Percentiles rank a stretch among this genome's conserved stretches.
phyloP scores from a whole-genome alignment of 352 stramenopile genomes.

The Globisporangium irregulare region DNA sequence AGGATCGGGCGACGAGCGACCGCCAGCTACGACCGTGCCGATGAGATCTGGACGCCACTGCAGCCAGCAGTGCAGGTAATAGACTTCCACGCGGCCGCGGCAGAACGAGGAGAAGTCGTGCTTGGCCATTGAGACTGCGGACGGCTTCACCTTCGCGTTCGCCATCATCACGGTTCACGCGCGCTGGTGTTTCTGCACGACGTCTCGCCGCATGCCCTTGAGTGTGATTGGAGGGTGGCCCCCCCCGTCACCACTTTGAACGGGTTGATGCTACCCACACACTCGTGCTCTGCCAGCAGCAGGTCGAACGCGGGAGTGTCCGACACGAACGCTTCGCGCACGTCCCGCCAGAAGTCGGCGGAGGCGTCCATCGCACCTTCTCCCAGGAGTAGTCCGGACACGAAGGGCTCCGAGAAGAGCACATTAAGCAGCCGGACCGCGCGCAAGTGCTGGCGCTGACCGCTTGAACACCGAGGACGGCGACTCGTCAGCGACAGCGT shows the following conservation, averaged over 20 bases:
- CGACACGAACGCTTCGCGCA: conserved; percentile 1
- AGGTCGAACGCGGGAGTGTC: not conserved
- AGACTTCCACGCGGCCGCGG: not conserved
- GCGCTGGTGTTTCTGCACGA: not conserved
- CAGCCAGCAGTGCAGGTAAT: conserved; percentile 10
- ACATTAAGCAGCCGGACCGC: not conserved
- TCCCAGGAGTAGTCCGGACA: not conserved
- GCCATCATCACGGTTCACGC: not conserved
- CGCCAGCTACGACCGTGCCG: not conserved
- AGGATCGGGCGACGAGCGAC: not conserved
- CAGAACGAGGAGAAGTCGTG: conserved; percentile 1
- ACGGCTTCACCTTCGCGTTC: not conserved
- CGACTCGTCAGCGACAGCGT: too few species aligned
- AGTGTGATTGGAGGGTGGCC: not conserved
- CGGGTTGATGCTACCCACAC: not conserved
- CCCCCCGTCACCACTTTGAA: not conserved
- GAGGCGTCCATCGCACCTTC: not conserved
- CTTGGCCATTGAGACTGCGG: not conserved
- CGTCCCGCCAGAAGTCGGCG: not conserved
- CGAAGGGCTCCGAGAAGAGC: not conserved
- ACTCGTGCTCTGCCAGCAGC: not conserved
- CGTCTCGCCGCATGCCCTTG: conserved; percentile 1
- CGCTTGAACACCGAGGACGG: not conserved
- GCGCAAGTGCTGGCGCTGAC: not conserved
- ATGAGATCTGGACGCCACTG: not conserved